Evolutionary conservation across 2,329 filamentous ascomycete species (phyloP), one percentile per base, ranked within the genome.

Genomic region (Talaromyces amestolkiae): DNA sequence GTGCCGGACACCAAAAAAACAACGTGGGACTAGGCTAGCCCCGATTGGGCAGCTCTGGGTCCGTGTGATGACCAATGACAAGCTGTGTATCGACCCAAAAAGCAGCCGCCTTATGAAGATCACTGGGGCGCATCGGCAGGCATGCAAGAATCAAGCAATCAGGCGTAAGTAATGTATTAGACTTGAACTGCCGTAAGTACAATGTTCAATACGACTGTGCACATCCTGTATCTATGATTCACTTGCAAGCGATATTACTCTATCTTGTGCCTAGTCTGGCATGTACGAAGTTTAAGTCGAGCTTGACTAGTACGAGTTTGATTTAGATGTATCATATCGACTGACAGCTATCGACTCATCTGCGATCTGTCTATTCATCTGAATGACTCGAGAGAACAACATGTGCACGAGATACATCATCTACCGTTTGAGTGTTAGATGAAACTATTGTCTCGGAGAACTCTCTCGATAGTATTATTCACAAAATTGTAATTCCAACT

Each of bases 51-150:
- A 13, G 31, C 9, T 11, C 9, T 53, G 31, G 17, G 11, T 22
- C 33, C 15, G 53, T 56, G 33, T 37, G 19, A 11, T 15, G 15
- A 15, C 33, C 47, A 51, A 39, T 41, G 19, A 62, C 15, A 9
- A 24, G 27, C 13, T 15, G 1, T n/a, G 3, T 15, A 19, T 13
- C 19, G 63, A 60, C 63, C 63, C 63, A 64, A 53, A 59, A 64
- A 59, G 63, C 63, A 60, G 63, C 63, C 63, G 63, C 54, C 61
- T 51, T 27, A 22, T 43, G 63, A 64, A 64, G 63, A 64, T 64
- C 63, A 49, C 54, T 64, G 56, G 56, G 63, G 41, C 56, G 31
- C 45, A 54, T 63, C 31, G 49, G 41, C 58, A 56, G 41, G 37
- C 56, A 41, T 59, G 56, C 22, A n/a, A 19, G 22, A 59, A 41